Base-by-base conservation (phyloP, 2,329 filamentous ascomycete genomes). In the Davidsoniella virescens region DNA sequence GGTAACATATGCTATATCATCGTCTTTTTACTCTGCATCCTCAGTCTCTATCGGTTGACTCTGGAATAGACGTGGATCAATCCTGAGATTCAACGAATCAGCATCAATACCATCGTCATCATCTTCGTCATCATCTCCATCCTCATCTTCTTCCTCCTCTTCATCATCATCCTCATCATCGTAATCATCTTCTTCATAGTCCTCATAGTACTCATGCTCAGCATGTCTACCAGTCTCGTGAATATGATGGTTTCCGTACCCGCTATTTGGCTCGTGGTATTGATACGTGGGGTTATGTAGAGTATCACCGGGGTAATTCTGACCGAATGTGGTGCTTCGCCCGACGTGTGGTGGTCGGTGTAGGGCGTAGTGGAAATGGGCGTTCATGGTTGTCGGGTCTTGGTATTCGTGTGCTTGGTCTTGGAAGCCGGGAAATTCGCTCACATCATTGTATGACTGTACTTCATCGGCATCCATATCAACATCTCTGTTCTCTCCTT, bases 121-220 rank as follows among this genome's bases (percentile, higher is more conserved):
- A 12, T 61, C 62, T 7, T 60, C 61, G 3, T 54, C 54, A 8
- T 57, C 54, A 4, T 55, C 58, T 4, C 54, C 57, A 0, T 56
- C 58, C 7, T 55, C 57, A 2, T 43, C 53, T 1, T 55, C 53
- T 7, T 52, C 55, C 1, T 55, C 52, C 3, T 44, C 49, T 10
- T 56, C 61, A 1, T 55, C 61, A 9, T 60, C 59, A 0, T 59
- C 59, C 0, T 53, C 53, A 8, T 57, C 56, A n/a, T 55, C 57
- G 23, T 59, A 57, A 1, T 56, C 56, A 6, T 59, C 58, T 6
- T 56, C 54, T 7, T 52, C 53, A 4, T 59, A 57, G n/a, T 57
- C 59, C 9, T 62, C 62, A 5, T 62, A 60, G 3, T 55, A 52
- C 6, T 57, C 55, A 8, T 57, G 59, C 2, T 57, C 57, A 0